Evolutionary conservation across 2,329 filamentous ascomycete genomes (phyloP).

Genomic region (Dactylellina drechsleri): DNA sequence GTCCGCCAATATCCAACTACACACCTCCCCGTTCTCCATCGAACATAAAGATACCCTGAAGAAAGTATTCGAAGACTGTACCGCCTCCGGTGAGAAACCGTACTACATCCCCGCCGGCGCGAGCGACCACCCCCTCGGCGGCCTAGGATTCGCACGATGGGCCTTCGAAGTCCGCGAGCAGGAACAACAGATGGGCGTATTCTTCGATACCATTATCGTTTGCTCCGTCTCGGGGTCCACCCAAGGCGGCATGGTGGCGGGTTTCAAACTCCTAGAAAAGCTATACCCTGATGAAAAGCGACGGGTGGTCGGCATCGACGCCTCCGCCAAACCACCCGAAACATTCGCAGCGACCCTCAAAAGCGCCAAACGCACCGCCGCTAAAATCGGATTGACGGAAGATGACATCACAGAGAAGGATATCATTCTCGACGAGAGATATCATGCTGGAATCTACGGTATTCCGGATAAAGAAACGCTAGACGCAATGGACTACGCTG

Average conservation of each 20-base stretch:
- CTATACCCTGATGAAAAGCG: constrained; percentile 63
- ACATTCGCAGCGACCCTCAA: constrained; percentile 74
- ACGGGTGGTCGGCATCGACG: constrained; percentile 74
- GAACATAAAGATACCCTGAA: constrained; percentile 73
- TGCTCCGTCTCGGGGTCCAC: constrained; percentile 78
- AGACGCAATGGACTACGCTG: constrained; percentile 75
- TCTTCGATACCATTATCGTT: constrained; percentile 75
- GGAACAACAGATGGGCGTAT: constrained; percentile 70
- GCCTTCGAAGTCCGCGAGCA: constrained; percentile 75
- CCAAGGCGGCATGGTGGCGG: constrained; percentile 76
- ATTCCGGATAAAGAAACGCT: constrained; percentile 73
- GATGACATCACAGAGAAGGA: constrained; percentile 72
- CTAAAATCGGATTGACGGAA: constrained; percentile 71
- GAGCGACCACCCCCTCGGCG: constrained; percentile 75
- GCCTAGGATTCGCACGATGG: constrained; percentile 76
- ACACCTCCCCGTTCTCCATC: constrained; percentile 72
- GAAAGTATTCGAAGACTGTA: constrained; percentile 68
- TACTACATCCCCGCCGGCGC: constrained; percentile 79
- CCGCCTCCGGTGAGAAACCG: constrained; percentile 68
- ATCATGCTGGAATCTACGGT: constrained; percentile 75
- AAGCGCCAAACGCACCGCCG: constrained; percentile 73
- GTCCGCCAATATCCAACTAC: constrained; percentile 72
- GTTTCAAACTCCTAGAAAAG: constrained; percentile 73
- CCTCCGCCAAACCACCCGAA: constrained; percentile 69
- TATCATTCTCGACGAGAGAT: constrained; percentile 72